A percentile compares a stretch with the other conserved stretches of the same genome.
Conservation (phyloP, 2,329 filamentous ascomycete species). For the Penicillium glabrum region DNA sequence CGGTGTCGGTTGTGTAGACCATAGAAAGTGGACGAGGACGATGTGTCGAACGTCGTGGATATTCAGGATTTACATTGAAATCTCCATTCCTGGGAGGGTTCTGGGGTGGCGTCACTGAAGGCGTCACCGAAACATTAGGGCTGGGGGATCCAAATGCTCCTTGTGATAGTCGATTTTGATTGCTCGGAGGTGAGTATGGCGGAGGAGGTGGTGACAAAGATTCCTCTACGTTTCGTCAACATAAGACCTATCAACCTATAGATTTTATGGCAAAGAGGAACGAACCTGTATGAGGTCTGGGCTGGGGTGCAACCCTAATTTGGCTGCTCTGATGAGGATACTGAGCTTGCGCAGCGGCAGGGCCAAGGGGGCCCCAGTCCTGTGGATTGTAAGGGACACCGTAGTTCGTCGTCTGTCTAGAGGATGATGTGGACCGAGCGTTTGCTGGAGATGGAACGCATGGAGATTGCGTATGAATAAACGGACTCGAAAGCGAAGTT, state of each 20-base stretch:
- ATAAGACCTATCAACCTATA: constrained; percentile 3
- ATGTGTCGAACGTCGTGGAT: constrained; percentile 25
- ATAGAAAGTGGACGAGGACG: constrained; percentile 36
- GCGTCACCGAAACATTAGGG: constrained; percentile 16
- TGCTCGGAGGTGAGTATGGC: constrained; percentile 40
- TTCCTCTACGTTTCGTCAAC: constrained; percentile 21
- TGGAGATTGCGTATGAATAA: constrained; percentile 40
- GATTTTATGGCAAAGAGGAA: constrained; percentile 2
- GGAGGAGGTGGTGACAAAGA: constrained; percentile 37
- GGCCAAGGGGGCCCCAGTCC: constrained; percentile 47
- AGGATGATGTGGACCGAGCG: constrained; percentile 34
- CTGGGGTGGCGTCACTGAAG: constrained; percentile 15
- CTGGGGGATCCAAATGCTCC: constrained; percentile 12
- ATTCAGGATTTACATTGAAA: constrained; percentile 22
- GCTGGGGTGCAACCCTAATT: constrained; percentile 28
- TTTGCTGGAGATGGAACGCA: constrained; percentile 38
- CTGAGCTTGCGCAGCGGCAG: constrained; percentile 25
- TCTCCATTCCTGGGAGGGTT: constrained; percentile 14
- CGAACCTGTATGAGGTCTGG: constrained; percentile 34
- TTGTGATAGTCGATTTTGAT: constrained; percentile 19
- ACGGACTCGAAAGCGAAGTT: constrained; percentile 46
- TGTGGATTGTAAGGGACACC: constrained; percentile 50
- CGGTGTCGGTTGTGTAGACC: constrained; percentile 27
- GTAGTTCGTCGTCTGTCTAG: constrained; percentile 39
- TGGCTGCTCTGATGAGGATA: constrained; percentile 31